Conservation (phyloP, 768 basidiomycete species). For the Kwoniella newhampshirensis region DNA sequence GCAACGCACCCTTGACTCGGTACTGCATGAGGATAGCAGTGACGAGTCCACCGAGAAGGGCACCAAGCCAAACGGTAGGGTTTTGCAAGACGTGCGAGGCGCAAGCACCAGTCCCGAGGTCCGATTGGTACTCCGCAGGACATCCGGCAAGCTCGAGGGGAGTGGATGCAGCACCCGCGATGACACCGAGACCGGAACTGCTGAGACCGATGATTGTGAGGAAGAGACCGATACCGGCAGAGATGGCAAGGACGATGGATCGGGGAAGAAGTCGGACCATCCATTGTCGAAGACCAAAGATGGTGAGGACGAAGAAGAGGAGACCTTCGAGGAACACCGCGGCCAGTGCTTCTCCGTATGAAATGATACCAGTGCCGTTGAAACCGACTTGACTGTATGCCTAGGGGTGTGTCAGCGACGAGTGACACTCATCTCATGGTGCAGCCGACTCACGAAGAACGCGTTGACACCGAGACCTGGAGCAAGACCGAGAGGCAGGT, state of each 20-base stretch:
- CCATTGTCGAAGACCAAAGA: constrained; percentile 86
- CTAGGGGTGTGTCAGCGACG: too few species aligned
- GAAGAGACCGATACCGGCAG: constrained; percentile 82
- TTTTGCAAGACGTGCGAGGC: constrained; percentile 64
- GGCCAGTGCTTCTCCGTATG: constrained; percentile 74
- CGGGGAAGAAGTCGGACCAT: constrained; percentile 83
- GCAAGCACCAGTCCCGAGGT: constrained; percentile 55
- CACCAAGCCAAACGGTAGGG: constrained; percentile 84
- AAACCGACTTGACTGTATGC: constrained; percentile 84
- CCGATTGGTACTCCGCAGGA: constrained; percentile 56
- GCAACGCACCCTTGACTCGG: constrained; percentile 76
- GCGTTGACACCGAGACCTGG: constrained; percentile 67
- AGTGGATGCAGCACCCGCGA: constrained; percentile 70
- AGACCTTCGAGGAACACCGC: constrained; percentile 88
- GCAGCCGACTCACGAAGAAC: constrained; percentile 62
- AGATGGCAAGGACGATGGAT: constrained; percentile 78
- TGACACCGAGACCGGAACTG: constrained; percentile 67
- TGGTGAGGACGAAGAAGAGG: constrained; percentile 75
- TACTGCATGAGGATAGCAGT: constrained; percentile 80
- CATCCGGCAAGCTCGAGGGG: constrained; percentile 78
- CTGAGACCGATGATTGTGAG: constrained; percentile 82
- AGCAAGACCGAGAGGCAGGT: constrained; percentile 82
- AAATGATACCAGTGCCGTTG: constrained; percentile 66
- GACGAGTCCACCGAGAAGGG: constrained; percentile 76
- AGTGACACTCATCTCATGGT: too few species aligned